Conservation (phyloP, 2,329 filamentous ascomycete species). For the Blastomyces parvus region DNA sequence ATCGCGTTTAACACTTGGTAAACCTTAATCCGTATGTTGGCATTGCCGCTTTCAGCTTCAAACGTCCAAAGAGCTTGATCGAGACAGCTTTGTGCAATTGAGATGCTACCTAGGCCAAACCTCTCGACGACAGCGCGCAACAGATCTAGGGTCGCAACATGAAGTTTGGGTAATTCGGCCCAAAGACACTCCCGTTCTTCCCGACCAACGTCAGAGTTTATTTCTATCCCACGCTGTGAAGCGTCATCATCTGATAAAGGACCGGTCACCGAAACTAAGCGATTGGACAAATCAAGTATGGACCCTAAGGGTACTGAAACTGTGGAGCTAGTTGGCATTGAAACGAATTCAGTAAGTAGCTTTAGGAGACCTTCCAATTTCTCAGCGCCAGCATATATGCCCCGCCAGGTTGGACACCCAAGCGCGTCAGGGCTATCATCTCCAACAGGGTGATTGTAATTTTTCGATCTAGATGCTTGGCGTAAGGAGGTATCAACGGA, state of each 20-base stretch:
- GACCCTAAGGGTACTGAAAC: slow-evolving; percentile 59
- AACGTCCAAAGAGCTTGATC: slow-evolving; percentile 67
- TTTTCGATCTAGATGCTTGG: slow-evolving; percentile 26
- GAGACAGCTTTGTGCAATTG: slow-evolving; percentile 55
- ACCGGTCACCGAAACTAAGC: slow-evolving; percentile 58
- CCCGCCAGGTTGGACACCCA: slow-evolving; percentile 59
- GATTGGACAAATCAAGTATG: slow-evolving; percentile 58
- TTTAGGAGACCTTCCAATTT: slow-evolving; percentile 57
- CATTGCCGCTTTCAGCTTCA: slow-evolving; percentile 41
- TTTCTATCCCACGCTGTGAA: slow-evolving; percentile 43
- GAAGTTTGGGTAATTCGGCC: slow-evolving; percentile 61
- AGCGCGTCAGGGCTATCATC: slow-evolving; percentile 35
- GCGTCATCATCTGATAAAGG: slow-evolving; percentile 35
- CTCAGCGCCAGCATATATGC: slow-evolving; percentile 63
- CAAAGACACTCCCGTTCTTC: slow-evolving; percentile 77
- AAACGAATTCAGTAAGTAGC: slow-evolving; percentile 55
- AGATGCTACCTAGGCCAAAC: slow-evolving; percentile 48
- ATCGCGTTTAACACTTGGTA: slow-evolving; percentile 54
- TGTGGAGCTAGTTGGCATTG: slow-evolving; percentile 52
- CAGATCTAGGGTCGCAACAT: slow-evolving; percentile 59
- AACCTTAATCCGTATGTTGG: slow-evolving; percentile 48
- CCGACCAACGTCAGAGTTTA: slow-evolving; percentile 62
- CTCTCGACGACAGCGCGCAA: slow-evolving; percentile 49
- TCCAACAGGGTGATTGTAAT: slow-evolving; percentile 28
- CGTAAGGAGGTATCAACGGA: slow-evolving; percentile 44